Evolutionary conservation across 805 yeast species (phyloP).

Genomic region (Barnettozyma wickerhamii): DNA sequence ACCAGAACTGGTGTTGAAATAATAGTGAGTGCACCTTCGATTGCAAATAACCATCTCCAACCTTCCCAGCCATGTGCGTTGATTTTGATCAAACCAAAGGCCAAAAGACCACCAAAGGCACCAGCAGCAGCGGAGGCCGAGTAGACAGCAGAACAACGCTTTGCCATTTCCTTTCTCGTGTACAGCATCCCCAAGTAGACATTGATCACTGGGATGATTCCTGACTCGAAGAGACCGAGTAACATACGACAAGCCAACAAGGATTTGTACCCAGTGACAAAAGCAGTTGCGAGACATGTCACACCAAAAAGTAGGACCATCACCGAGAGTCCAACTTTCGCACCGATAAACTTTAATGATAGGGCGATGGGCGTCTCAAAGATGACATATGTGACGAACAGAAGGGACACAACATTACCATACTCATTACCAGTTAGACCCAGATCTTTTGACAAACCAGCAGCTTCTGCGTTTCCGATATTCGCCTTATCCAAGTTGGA

Average conservation of each 20-base stretch:
- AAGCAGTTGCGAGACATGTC: slow-evolving; percentile 38
- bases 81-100: slow-evolving; percentile 40
- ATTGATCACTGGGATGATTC: slow-evolving; percentile 45
- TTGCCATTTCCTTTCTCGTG: slow-evolving; percentile 43
- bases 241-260: slow-evolving; percentile 44
- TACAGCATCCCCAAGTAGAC: slow-evolving; percentile 45
- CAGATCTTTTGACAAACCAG: slow-evolving; percentile 43
- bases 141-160: slow-evolving; percentile 31
- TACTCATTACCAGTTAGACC: slow-evolving; percentile 36
- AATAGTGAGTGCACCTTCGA: slow-evolving; percentile 44
- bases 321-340: slow-evolving; percentile 30
- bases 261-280: slow-evolving; percentile 37
- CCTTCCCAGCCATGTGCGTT: slow-evolving; percentile 37
- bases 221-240: slow-evolving; percentile 49
- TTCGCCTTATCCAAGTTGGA: slow-evolving; percentile 51
- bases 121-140: slow-evolving; percentile 33
- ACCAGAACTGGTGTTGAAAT: slow-evolving; percentile 32
- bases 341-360: slow-evolving; percentile 33
- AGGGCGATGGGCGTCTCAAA: slow-evolving; percentile 37
- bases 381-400: slow-evolving; percentile 41
- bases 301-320: slow-evolving; percentile 34
- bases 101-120: slow-evolving; percentile 53
- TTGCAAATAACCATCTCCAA: slow-evolving; percentile 48
- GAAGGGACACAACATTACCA: slow-evolving; percentile 40
- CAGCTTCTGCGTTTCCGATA: slow-evolving; percentile 55